Evolutionary conservation across 2,329 filamentous ascomycete genomes (phyloP).

Genomic region (Cladosporium sp.): DNA sequence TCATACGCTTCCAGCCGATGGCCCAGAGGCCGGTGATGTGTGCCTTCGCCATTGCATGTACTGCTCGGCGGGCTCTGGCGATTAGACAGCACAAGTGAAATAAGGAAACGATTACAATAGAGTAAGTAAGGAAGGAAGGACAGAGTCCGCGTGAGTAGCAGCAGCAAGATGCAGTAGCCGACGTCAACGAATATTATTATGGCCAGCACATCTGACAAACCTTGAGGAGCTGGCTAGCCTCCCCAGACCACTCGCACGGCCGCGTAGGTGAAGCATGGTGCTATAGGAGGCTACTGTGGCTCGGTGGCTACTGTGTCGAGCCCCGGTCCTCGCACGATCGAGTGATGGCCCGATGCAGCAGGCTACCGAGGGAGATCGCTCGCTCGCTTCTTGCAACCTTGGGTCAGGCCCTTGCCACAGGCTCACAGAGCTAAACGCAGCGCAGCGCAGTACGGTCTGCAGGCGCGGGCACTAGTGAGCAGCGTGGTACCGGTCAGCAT

Average conservation of each 20-base stretch:
- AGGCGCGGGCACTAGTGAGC: slow-evolving; percentile 1
- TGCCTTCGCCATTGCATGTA: slow-evolving; percentile 7
- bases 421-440: background rate
- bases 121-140: slow-evolving; percentile 1
- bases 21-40: slow-evolving; percentile 16
- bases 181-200: background rate
- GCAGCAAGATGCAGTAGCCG: background rate
- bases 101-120: slow-evolving; percentile 9
- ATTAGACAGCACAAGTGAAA: background rate
- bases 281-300: background rate
- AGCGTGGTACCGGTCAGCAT: background rate
- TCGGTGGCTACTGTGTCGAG: background rate
- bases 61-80: background rate
- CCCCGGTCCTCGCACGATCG: slow-evolving; percentile 1
- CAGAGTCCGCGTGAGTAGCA: slow-evolving; percentile 5
- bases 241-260: slow-evolving; percentile 6
- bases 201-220: slow-evolving; percentile 2
- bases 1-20: slow-evolving; percentile 36
- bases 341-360: slow-evolving; percentile 1
- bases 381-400: background rate
- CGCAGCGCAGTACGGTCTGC: background rate
- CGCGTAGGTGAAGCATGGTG: background rate
- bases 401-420: background rate
- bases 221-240: slow-evolving; percentile 1
- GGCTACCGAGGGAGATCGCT: background rate